Percentiles rank a stretch among this genome's conserved stretches.
Evolutionary conservation across 805 yeast species (phyloP).

Genomic region (Pachysolen tannophilus): DNA sequence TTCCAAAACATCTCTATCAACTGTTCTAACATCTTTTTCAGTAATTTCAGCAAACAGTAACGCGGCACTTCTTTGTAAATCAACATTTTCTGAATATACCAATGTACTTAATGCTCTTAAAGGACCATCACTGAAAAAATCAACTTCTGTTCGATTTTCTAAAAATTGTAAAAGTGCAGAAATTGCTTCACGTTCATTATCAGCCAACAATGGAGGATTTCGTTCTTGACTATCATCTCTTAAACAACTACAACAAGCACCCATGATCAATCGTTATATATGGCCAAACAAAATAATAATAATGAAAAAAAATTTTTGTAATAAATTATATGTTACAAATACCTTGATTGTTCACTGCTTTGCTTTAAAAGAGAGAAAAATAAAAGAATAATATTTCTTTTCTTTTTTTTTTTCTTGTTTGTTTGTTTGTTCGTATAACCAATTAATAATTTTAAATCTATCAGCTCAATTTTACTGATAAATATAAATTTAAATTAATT

Average conservation of each 20-base stretch:
- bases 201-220: slow-evolving; percentile 81
- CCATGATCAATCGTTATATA: too few species aligned
- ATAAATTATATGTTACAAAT: too few species aligned
- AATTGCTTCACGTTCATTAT: slow-evolving; percentile 95
- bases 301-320: too few species aligned
- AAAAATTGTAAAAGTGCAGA: slow-evolving; percentile 81
- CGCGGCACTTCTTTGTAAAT: slow-evolving; percentile 94
- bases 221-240: slow-evolving; percentile 33
- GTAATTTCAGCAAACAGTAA: slow-evolving; percentile 98
- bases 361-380: too few species aligned
- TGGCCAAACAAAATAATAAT: too few species aligned
- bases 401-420: too few species aligned
- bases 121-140: slow-evolving; percentile 83
- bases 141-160: slow-evolving; percentile 83
- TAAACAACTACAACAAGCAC: slow-evolving; percentile 44
- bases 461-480: too few species aligned
- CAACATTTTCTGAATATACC: slow-evolving; percentile 91
- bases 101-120: slow-evolving; percentile 83
- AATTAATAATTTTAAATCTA: too few species aligned
- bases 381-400: too few species aligned
- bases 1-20: slow-evolving; percentile 83
- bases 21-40: slow-evolving; percentile 90
- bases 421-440: too few species aligned
- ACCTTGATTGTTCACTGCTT: too few species aligned
- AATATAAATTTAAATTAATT: too few species aligned